These are phyloP conservation scores for Lepidium aucheri DNA, from an alignment of 345 rosid species.

Conservation along the genomic window DNA sequence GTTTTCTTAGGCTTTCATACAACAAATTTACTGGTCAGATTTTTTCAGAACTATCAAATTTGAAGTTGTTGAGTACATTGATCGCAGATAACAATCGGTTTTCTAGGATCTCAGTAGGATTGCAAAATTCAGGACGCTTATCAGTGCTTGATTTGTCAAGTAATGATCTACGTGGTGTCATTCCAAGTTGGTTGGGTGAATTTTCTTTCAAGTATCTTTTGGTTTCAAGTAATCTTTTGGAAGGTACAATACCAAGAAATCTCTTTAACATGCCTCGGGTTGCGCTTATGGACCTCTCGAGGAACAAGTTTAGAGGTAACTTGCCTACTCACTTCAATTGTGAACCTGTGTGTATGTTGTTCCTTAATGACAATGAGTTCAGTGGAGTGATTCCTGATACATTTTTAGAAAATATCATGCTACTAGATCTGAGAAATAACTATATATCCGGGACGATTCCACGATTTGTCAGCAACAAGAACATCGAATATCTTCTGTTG, in stretches of 20 bases:
- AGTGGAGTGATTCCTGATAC: neutral
- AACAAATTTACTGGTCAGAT: neutral
- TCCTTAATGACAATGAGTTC: neutral
- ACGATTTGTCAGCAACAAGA: neutral
- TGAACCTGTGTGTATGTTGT: neutral
- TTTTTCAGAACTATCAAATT: neutral
- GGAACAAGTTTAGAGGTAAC: constrained; percentile 4
- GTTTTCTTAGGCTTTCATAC: neutral
- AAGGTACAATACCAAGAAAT: neutral
- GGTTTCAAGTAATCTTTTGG: neutral
- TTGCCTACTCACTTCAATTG: neutral
- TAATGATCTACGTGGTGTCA: neutral
- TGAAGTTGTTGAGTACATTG: neutral
- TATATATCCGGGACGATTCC: neutral
- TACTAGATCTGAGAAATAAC: constrained; percentile 3
- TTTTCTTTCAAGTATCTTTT: neutral
- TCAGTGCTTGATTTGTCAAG: neutral
- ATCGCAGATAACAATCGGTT: neutral
- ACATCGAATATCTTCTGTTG: neutral
- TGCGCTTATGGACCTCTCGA: constrained; percentile 3
- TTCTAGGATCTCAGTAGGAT: neutral
- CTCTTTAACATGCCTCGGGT: neutral
- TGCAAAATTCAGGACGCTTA: neutral
- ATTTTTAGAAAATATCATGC: neutral
- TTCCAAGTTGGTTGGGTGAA: neutral